Evolutionary conservation across 148 eudicot genomes (phyloP).

Genomic region (Fagopyrum homotropicum): DNA sequence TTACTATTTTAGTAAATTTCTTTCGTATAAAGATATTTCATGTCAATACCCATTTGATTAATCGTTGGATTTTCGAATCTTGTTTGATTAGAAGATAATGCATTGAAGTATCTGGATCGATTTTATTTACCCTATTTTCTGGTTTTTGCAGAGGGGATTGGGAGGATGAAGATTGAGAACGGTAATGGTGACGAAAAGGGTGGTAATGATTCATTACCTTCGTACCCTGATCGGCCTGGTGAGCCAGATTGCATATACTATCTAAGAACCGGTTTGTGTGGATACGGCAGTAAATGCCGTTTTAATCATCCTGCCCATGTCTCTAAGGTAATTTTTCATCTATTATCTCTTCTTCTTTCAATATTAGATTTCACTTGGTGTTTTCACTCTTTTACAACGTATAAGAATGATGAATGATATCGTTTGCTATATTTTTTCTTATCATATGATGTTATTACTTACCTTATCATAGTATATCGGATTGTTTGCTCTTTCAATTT

Average conservation of each 20-base stretch:
- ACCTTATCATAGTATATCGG: neutral
- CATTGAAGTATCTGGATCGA: neutral
- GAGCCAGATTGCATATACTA: constrained; percentile 52
- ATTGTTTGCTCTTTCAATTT: neutral
- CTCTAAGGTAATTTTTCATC: constrained; percentile 6
- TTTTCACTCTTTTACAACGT: neutral
- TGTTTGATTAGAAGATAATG: neutral
- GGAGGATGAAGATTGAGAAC: constrained; percentile 34
- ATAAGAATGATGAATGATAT: neutral
- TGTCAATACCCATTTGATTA: neutral
- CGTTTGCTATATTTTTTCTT: neutral
- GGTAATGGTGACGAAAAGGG: constrained; percentile 15
- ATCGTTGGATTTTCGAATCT: neutral
- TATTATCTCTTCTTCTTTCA: neutral
- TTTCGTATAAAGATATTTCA: neutral
- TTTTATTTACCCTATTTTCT: neutral
- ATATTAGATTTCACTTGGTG: neutral
- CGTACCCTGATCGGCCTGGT: constrained; percentile 55
- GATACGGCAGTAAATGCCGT: constrained; percentile 54
- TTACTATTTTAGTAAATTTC: neutral
- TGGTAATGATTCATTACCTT: constrained; percentile 19
- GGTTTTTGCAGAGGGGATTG: constrained; percentile 30
- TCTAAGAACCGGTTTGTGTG: constrained; percentile 57
- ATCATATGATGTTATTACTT: neutral
- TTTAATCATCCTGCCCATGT: constrained; percentile 62